A percentile compares a stretch with the other conserved stretches of the same genome.
These are phyloP conservation scores for Cupressus sempervirens DNA, from an alignment of 75 land plant species.

Conservation along the genomic window DNA sequence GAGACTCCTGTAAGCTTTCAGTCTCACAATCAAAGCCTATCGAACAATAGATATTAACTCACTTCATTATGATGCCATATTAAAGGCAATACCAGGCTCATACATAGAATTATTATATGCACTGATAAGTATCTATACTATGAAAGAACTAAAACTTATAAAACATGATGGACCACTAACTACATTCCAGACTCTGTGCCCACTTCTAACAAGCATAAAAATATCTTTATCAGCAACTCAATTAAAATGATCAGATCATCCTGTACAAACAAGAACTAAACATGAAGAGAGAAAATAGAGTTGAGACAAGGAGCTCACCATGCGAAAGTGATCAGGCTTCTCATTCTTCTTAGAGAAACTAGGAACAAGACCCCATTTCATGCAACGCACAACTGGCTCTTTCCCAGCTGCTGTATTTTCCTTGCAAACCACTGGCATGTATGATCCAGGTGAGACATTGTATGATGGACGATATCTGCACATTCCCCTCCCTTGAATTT, in stretches of 20 bases:
- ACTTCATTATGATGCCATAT: not conserved
- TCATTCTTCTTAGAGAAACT: constrained; percentile 89
- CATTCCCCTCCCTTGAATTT: constrained; percentile 4
- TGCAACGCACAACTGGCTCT: constrained; percentile 65
- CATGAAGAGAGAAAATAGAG: constrained; percentile 6
- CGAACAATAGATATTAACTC: not conserved
- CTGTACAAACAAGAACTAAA: not conserved
- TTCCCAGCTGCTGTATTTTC: constrained; percentile 14
- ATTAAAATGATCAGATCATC: not conserved
- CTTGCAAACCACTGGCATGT: constrained; percentile 68
- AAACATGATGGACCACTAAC: not conserved
- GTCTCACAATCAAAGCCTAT: not conserved
- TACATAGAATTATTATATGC: not conserved
- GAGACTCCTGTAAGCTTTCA: not conserved
- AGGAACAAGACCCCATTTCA: constrained; percentile 97
- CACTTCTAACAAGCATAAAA: not conserved
- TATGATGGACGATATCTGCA: constrained; percentile 76
- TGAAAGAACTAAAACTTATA: not conserved
- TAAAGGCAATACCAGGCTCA: not conserved
- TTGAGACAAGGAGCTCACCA: constrained; percentile 46
- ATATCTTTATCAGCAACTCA: not conserved
- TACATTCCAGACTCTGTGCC: not conserved
- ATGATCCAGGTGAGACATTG: constrained; percentile 80
- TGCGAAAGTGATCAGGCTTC: constrained; percentile 77
- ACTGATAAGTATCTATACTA: not conserved